Evolutionary conservation across 768 basidiomycete species (phyloP).

Genomic region (Punctularia strigosozonata): DNA sequence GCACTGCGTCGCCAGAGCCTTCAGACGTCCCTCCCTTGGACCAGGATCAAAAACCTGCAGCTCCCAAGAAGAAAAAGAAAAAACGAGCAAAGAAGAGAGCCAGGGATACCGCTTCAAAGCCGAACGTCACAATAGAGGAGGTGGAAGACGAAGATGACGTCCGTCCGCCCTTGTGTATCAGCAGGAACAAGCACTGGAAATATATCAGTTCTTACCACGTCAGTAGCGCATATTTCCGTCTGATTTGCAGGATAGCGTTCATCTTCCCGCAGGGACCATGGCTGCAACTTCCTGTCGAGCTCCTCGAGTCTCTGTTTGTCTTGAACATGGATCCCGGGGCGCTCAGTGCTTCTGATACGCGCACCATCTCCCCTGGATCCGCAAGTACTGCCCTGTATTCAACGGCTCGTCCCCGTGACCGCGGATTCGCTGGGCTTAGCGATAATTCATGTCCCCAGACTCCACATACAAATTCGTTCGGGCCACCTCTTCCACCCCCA

Average conservation of each 20-base stretch:
- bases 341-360: slow-evolving; percentile 34
- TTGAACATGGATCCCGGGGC: slow-evolving; percentile 71
- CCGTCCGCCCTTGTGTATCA: slow-evolving; percentile 67
- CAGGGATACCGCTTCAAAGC: slow-evolving; percentile 23
- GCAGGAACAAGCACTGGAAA: slow-evolving; percentile 89
- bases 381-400: slow-evolving; percentile 6
- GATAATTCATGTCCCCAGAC: slow-evolving; percentile 25
- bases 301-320: slow-evolving; percentile 70
- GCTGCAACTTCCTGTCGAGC: slow-evolving; percentile 80
- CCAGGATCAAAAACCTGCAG: no score
- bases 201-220: slow-evolving; percentile 90
- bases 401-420: slow-evolving; percentile 27
- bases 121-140: slow-evolving; percentile 17
- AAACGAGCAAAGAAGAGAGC: slow-evolving; percentile 49
- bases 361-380: slow-evolving; percentile 24
- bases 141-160: slow-evolving; percentile 27
- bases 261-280: slow-evolving; percentile 59
- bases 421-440: slow-evolving; percentile 29
- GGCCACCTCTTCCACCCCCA: slow-evolving; percentile 25
- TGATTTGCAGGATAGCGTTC: neutral
- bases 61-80: slow-evolving; percentile 64
- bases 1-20: no score
- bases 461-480: slow-evolving; percentile 13
- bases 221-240: slow-evolving; percentile 20
- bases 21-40: no score